A percentile compares a stretch with the other conserved stretches of the same genome.
phyloP scores from a whole-genome alignment of 169 alveolate species.

The Plasmodium sp. region DNA sequence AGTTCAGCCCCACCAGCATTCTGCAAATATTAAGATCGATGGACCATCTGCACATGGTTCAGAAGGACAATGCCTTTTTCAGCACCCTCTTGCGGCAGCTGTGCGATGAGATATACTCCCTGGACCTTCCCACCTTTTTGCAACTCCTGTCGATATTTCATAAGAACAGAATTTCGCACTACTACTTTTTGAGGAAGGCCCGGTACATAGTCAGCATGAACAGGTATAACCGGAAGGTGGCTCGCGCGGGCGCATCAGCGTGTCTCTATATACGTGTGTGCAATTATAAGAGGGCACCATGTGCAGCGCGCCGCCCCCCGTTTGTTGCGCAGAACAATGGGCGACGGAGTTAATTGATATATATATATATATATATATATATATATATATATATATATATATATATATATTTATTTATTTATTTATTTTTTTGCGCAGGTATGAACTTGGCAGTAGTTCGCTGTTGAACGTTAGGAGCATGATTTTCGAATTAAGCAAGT shows the following conservation, averaged over 20 bases:
- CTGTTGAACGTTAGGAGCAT: slow-evolving; percentile 8
- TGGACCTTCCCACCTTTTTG: slow-evolving; percentile 7
- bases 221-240: slow-evolving; percentile 12
- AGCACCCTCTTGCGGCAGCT: slow-evolving; percentile 11
- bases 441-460: slow-evolving; percentile 17
- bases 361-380: background rate
- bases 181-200: slow-evolving; percentile 59
- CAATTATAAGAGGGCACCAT: background rate
- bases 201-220: slow-evolving; percentile 27
- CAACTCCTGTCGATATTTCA: slow-evolving; percentile 27
- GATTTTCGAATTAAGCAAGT: slow-evolving; percentile 18
- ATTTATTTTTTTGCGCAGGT: slow-evolving; percentile 29
- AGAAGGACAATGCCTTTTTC: slow-evolving; percentile 12
- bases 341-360: background rate
- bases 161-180: slow-evolving; percentile 39
- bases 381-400: background rate
- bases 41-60: slow-evolving; percentile 19
- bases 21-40: slow-evolving; percentile 32
- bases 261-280: background rate
- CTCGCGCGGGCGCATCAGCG: background rate
- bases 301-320: background rate
- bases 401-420: background rate
- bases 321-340: background rate
- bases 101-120: slow-evolving; percentile 32
- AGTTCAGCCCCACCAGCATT: slow-evolving; percentile 36